These are phyloP conservation scores for Blastomyces gilchristii DNA, from an alignment of 2,329 filamentous ascomycete species.

Conservation along the genomic window DNA sequence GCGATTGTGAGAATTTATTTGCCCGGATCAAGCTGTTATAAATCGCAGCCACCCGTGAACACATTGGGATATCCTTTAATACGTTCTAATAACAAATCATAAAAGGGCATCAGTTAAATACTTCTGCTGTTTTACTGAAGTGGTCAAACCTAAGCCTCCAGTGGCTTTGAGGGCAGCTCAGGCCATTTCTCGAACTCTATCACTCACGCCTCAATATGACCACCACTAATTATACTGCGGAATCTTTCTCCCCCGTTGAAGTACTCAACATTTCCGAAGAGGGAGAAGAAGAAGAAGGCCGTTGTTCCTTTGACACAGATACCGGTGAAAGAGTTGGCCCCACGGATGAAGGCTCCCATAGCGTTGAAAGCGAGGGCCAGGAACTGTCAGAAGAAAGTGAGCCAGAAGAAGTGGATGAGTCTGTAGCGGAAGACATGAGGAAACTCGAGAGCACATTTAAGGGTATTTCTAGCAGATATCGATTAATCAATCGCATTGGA, in stretches of 20 bases:
- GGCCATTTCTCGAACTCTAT: too few species aligned
- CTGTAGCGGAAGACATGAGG: constrained; percentile 74
- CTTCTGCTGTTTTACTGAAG: neutral
- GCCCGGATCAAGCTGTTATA: neutral
- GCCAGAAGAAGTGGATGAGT: constrained; percentile 34
- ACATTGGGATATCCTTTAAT: neutral
- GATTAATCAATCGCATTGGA: constrained; percentile 90
- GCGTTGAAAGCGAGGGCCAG: constrained; percentile 12
- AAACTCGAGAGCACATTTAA: constrained; percentile 73
- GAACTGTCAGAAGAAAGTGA: constrained; percentile 20
- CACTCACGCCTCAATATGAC: neutral
- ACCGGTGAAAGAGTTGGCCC: constrained; percentile 2
- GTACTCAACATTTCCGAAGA: constrained; percentile 26
- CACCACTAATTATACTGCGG: neutral
- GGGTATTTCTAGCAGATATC: constrained; percentile 72
- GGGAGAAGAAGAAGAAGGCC: constrained; percentile 22
- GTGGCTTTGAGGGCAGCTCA: neutral
- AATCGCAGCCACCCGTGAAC: neutral
- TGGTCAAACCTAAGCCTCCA: neutral
- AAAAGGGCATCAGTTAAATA: neutral
- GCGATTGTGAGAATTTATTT: neutral
- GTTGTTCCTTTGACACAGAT: constrained; percentile 3
- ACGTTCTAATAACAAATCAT: neutral
- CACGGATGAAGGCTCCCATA: constrained; percentile 22
- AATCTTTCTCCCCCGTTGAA: constrained; percentile 1